Base-by-base conservation (phyloP, 768 basidiomycete genomes). In the Roridomyces roridus region DNA sequence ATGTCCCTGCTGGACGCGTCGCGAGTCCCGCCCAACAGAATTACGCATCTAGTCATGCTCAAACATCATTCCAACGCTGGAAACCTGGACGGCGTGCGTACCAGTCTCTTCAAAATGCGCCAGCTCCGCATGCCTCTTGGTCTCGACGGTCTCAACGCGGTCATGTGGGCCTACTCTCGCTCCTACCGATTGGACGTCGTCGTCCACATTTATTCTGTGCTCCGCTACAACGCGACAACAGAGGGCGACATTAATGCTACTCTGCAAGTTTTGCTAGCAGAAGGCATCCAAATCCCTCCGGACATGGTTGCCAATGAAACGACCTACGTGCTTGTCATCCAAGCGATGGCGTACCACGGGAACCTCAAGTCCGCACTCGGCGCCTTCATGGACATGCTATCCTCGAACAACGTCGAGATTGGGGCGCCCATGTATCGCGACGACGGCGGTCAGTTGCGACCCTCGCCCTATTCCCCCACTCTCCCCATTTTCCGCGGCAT, bases 321-420 rank as follows among this genome's bases (percentile, higher is more conserved):
- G 53, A 93, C 89, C 14, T 95, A 87, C 69, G 85, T 83, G 15
- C 71, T 75, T 24, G 74, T 92, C 69, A 79, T 94, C 47, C 92
- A 94, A 66, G 70, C 78, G 6, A 80, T 88, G 70, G 81, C 91
- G 2, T 89, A 90, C 67, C 81, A 84, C 51, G 92, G 94, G 17
- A 76, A 91, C 61, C 78, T 95, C 46, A 66, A 68, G 24, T 70
- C 73, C 7, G 79, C 83, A 2, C 73, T 94, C 36, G 67, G 73
- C 14, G 75, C 86, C 46, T 87, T 93, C 64, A 71, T 78, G 39
- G 90, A 93, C 59, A 87, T 93, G 87, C 66, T 89, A 21, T 74
- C 79, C 10, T 72, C 77, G 17, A 71, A 74, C 25, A 77, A 80
- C 55, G 47, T 69, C 31, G 76, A 80, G 60, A 68, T 67, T 18